phyloP scores from a whole-genome alignment of 345 rosid genomes.

The Euphorbia lathyris region DNA sequence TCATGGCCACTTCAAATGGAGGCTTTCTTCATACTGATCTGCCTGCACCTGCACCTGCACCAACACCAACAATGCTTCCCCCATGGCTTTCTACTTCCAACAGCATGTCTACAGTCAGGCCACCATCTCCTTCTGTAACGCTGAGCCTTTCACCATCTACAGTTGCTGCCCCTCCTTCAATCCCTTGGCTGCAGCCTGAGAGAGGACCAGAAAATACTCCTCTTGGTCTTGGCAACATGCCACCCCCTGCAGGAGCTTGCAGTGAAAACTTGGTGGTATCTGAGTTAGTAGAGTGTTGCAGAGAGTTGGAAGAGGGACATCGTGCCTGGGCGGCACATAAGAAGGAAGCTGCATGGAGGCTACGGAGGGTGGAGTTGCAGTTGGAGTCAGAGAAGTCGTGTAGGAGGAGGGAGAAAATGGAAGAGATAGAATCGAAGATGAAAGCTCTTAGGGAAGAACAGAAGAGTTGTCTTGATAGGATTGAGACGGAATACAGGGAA shows the following conservation, averaged over 20 bases:
- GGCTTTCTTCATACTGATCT: conserved; percentile 59
- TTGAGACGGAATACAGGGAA: conserved; percentile 77
- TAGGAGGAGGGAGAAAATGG: conserved; percentile 77
- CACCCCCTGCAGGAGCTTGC: conserved; percentile 39
- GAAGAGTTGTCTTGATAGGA: conserved; percentile 58
- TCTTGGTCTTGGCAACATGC: conserved; percentile 49
- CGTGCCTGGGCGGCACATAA: conserved; percentile 75
- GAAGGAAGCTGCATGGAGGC: conserved; percentile 95
- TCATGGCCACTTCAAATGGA: conserved; percentile 77
- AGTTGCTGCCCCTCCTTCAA: conserved; percentile 56
- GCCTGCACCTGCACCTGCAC: conserved; percentile 36
- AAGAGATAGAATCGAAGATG: conserved; percentile 80
- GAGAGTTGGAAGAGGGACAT: conserved; percentile 91
- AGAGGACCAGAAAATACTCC: conserved; percentile 45
- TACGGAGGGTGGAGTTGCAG: conserved; percentile 86
- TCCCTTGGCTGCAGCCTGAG: conserved; percentile 86
- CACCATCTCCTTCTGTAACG: conserved; percentile 76
- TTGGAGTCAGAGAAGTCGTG: conserved; percentile 83
- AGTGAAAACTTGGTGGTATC: conserved; percentile 56
- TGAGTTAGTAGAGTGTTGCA: conserved; percentile 82
- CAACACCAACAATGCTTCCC: too few species aligned
- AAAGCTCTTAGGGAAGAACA: conserved; percentile 89
- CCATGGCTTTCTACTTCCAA: conserved; percentile 86
- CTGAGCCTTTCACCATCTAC: conserved; percentile 79
- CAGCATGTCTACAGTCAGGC: conserved; percentile 45